Conservation (phyloP, 163 green algal genomes). For the Chlamydomonas reinhardtii region DNA sequence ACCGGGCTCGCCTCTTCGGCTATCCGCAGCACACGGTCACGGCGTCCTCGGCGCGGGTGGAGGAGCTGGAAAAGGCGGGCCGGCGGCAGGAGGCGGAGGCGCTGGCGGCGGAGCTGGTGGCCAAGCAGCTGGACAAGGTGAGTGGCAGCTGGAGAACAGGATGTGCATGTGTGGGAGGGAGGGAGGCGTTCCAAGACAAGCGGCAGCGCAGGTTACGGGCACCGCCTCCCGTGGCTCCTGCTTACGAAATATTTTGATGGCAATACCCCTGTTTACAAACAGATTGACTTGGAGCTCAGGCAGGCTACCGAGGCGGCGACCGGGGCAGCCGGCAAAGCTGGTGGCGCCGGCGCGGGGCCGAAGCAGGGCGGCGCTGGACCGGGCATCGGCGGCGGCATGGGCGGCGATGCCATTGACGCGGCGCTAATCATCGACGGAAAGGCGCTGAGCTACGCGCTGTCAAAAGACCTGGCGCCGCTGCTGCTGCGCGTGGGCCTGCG, state of each 20-base stretch:
- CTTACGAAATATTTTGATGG: no score
- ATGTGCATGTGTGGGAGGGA: no score
- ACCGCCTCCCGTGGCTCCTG: no score
- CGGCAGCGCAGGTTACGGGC: no score
- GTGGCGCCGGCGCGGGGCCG: no score
- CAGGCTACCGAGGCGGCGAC: no score
- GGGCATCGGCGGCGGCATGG: not conserved
- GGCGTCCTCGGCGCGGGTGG: not conserved
- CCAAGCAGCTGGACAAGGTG: slow-evolving; percentile 52
- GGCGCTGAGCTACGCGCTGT: slow-evolving; percentile 82
- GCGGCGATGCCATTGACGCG: not conserved
- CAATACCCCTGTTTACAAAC: no score
- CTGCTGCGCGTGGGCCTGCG: slow-evolving; percentile 68
- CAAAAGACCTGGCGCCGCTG: slow-evolving; percentile 49
- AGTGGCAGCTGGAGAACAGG: not conserved
- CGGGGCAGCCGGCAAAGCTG: no score
- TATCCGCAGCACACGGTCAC: not conserved
- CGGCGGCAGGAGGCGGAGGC: slow-evolving; percentile 55
- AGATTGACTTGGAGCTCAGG: no score
- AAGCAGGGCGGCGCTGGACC: no score
- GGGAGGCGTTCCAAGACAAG: no score
- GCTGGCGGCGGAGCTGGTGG: slow-evolving; percentile 52
- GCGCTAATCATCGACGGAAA: slow-evolving; percentile 93
- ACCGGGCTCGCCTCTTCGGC: no score
- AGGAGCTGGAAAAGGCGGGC: slow-evolving; percentile 51